These are phyloP conservation scores for Leishmania turanica DNA, from an alignment of 208 protist genomes.

Conservation along the genomic window DNA sequence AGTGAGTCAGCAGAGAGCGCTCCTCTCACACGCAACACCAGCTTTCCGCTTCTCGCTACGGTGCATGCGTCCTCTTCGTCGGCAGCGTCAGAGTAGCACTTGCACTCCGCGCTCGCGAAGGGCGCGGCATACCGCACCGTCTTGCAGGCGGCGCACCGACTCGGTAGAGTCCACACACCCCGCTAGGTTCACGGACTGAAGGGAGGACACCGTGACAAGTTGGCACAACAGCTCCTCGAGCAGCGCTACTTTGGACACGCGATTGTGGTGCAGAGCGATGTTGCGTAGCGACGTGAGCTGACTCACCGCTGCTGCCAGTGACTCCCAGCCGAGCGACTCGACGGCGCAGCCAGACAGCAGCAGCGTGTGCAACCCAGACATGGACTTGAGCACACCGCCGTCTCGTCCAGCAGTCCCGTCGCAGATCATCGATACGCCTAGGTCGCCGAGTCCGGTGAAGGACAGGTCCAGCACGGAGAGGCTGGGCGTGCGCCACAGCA, in stretches of 20 bases:
- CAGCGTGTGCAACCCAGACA: constrained; percentile 46
- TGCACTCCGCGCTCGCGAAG: constrained; percentile 26
- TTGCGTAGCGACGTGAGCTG: constrained; percentile 38
- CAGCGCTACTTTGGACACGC: constrained; percentile 4
- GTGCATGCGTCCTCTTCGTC: not conserved
- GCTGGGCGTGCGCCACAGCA: constrained; percentile 34
- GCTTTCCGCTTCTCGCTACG: not conserved
- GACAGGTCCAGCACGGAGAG: constrained; percentile 63
- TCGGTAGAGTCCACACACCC: constrained; percentile 15
- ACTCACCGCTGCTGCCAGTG: constrained; percentile 52
- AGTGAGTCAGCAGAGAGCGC: not conserved
- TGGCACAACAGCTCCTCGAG: constrained; percentile 9
- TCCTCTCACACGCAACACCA: not conserved
- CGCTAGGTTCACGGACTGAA: constrained; percentile 22
- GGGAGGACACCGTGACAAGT: constrained; percentile 4
- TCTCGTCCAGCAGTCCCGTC: constrained; percentile 37
- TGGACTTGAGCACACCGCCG: constrained; percentile 39
- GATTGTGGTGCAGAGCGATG: constrained; percentile 64
- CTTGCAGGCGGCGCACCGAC: not conserved
- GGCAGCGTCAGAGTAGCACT: constrained; percentile 8
- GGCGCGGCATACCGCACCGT: constrained; percentile 14
- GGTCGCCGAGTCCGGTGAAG: constrained; percentile 66
- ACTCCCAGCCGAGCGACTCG: constrained; percentile 59
- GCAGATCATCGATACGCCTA: constrained; percentile 68
- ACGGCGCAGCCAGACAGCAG: constrained; percentile 53